Evolutionary conservation across 768 basidiomycete species (phyloP), one percentile per base, ranked within the genome.

Genomic region (Coprinellus micaceus): DNA sequence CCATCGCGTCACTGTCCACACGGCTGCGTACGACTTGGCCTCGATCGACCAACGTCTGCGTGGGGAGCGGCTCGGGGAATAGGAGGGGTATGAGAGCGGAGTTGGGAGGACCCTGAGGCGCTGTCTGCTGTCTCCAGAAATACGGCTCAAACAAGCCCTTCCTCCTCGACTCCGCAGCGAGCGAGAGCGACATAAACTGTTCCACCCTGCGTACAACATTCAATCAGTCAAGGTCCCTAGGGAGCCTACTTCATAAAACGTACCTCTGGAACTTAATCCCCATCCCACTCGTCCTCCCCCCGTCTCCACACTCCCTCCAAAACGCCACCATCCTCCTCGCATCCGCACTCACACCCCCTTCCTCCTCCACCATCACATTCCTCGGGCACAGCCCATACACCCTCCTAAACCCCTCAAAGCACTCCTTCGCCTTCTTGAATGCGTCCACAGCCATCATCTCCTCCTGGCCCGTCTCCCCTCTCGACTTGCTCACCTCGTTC

Each of bases 121-220:
- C 67, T 24, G 67, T 63, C 12, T 74, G 58, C 43, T 79, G 77
- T 4, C 77, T 72, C 89, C 89, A 92, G 69, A 86, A 90, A 61
- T 85, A 82, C 0, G 89, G 88, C 60, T 90, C 88, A 54, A 89
- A 91, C 1, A 86, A 69, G 7, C 88, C 87, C 66, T 80, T 84
- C n/a, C 84, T 77, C 21, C 85, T 80, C 6, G 89, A 83, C 62
- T 93, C 91, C 15, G 86, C 82, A 37, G 87, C 82, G 30, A 90
- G 67, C 2, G 91, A 92, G 19, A 90, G 74, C 0, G 86, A 83
- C 81, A 86, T 87, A 63, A 90, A 91, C 58, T 89, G 87, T 24
- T 89, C 89, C 58, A 88, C 72, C 7, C 87, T 90, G n/a, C 44
- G 21, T 24, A 47, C 11, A 51, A 52, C 53, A 22, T 51, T 45